phyloP scores from a whole-genome alignment of 2,329 filamentous ascomycete genomes.

The Periglandula ipomoeae region DNA sequence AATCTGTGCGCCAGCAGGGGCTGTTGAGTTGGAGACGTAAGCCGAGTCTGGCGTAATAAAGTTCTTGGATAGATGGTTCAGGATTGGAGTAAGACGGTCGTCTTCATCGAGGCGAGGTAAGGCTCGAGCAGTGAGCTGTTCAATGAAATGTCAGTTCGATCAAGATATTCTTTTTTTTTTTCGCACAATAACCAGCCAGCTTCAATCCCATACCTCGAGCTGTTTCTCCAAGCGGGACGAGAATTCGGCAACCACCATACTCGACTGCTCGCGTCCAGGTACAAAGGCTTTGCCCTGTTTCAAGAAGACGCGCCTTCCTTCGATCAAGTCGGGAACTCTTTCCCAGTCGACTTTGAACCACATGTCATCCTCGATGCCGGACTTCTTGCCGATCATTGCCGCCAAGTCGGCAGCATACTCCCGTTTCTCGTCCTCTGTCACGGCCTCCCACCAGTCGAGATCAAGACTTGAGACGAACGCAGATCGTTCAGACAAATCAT shows the following conservation, averaged over 20 bases:
- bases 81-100: conserved; percentile 66
- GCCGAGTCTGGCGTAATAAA: conserved; percentile 86
- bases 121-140: conserved; percentile 75
- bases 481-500: conserved; percentile 62
- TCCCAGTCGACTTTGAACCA: conserved; percentile 99
- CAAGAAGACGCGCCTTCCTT: conserved; percentile 67
- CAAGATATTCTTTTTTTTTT: background rate
- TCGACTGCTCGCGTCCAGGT: conserved; percentile 74
- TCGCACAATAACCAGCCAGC: background rate
- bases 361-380: conserved; percentile 58
- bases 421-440: conserved; percentile 69
- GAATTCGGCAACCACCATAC: conserved; percentile 85
- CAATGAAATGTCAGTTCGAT: background rate
- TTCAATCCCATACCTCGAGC: conserved; percentile 54
- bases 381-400: conserved; percentile 34
- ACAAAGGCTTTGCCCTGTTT: conserved; percentile 83
- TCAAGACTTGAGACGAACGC: conserved; percentile 69
- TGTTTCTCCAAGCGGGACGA: conserved; percentile 68
- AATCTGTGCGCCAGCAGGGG: conserved; percentile 63
- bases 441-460: conserved; percentile 84
- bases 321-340: conserved; percentile 81
- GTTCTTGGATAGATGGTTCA: conserved; percentile 80
- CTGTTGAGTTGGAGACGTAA: conserved; percentile 55
- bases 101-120: conserved; percentile 92
- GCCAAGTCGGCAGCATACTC: conserved; percentile 53